Evolutionary conservation across 768 basidiomycete species (phyloP).

Genomic region (Clavaria fumosa): DNA sequence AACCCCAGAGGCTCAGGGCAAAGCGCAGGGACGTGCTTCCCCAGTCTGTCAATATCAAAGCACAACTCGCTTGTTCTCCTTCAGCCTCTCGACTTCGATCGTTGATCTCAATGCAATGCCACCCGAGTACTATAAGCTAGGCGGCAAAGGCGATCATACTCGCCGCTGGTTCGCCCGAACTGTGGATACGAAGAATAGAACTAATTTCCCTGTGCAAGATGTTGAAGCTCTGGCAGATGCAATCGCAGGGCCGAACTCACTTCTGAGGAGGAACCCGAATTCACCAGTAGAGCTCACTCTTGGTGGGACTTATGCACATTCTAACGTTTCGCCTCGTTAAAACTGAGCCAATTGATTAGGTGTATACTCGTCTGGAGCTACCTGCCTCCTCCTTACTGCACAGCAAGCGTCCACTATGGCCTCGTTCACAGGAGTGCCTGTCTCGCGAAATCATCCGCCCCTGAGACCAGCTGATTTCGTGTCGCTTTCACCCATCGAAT

Average conservation of each 20-base stretch:
- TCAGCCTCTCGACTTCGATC: no score
- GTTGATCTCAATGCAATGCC: no score
- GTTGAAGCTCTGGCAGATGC: not conserved
- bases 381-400: conserved; percentile 28
- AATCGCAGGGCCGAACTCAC: not conserved
- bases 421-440: conserved; percentile 7
- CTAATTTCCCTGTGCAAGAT: not conserved
- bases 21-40: no score
- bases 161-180: not conserved
- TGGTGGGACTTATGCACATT: not conserved
- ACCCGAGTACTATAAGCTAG: no score
- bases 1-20: no score
- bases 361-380: conserved; percentile 27
- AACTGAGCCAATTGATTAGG: conserved; percentile 17
- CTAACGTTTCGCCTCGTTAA: not conserved
- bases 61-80: no score
- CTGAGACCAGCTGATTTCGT: conserved; percentile 19
- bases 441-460: conserved; percentile 7
- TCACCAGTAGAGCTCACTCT: not conserved
- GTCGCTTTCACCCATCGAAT: conserved; percentile 35
- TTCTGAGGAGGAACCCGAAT: not conserved
- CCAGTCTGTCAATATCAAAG: no score
- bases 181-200: not conserved
- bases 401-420: conserved; percentile 18
- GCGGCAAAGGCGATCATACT: not conserved